Base-by-base conservation (phyloP, 2,329 filamentous ascomycete genomes). In the Cladorrhinum sp. region DNA sequence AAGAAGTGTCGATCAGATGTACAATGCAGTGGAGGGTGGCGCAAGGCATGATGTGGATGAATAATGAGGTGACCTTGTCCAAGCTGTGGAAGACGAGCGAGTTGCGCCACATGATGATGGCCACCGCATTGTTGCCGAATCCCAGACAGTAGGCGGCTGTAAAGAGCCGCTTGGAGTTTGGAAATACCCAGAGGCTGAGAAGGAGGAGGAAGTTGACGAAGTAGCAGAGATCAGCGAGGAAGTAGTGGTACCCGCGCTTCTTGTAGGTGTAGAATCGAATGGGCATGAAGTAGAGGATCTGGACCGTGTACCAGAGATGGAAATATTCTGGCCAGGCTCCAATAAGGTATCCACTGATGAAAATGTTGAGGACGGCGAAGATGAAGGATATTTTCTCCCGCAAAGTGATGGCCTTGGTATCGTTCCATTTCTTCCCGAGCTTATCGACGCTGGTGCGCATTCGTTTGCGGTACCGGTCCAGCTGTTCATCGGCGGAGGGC, bases 11-110 rank as follows among this genome's bases (percentile, higher is more conserved):
- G 12, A 92, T 81, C 20, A 98, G 81, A 73, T 99, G 95, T 16
- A 96, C 90, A 13, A 99, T 82, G 71, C 92, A 96, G 75, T 99
- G 95, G 12, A 99, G 83, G 1, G 93, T 91, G 5, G 90, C 93
- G 66, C 93, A 96, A 1, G 95, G 95, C 93, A 99, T 99, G 70
- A 99, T 96, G 75, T 99, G 95, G 68, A 99, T 97, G 78, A 99
- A 99, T n/a, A 99, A 82, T 72, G 91, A 95, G 12, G 93, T 96
- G 63, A 98, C 92, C 76, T 99, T 99, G 81, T 99, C 95, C 76
- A 99, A 87, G 72, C 92, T 96, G 79, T 99, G 95, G 75, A 99
- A 99, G 51, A 99, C 95, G 71, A 99, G 85, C 29, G 93, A 97
- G 74, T 99, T 99, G 65, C 95, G 87, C 95, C 95, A 99, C 93